These are phyloP conservation scores for Solanum pimpinellifolium DNA, from an alignment of 257 asterid genomes.

Conservation along the genomic window DNA sequence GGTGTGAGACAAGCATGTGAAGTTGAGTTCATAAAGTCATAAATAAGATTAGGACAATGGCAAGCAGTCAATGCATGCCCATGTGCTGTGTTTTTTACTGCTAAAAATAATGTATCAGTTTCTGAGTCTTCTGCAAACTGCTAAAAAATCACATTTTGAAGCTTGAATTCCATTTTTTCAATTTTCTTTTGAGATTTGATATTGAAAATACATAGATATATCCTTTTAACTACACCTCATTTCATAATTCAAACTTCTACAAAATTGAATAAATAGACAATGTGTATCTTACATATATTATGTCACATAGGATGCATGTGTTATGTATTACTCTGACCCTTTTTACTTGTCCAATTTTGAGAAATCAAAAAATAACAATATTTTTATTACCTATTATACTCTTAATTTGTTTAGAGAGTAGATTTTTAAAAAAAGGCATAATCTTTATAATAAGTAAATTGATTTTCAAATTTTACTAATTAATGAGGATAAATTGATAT, in stretches of 20 bases:
- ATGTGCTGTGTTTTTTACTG: constrained; percentile 33
- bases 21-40: background rate
- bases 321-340: background rate
- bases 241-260: no score
- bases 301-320: background rate
- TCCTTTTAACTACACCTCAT: background rate
- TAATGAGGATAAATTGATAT: rapidly evolving
- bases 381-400: no score
- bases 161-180: background rate
- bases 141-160: background rate
- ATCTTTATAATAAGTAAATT: background rate
- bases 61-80: constrained; percentile 7
- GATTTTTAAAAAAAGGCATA: no score
- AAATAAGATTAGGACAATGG: background rate
- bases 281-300: background rate
- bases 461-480: no score
- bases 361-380: rapidly evolving
- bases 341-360: background rate
- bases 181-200: no score
- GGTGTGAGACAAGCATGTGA: constrained; percentile 18
- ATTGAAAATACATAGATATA: background rate
- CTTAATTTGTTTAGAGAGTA: background rate
- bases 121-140: constrained; percentile 24
- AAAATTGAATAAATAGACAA: no score
- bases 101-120: background rate